These are phyloP conservation scores for Solanum neorickii DNA, from an alignment of 257 asterid genomes.

Conservation along the genomic window DNA sequence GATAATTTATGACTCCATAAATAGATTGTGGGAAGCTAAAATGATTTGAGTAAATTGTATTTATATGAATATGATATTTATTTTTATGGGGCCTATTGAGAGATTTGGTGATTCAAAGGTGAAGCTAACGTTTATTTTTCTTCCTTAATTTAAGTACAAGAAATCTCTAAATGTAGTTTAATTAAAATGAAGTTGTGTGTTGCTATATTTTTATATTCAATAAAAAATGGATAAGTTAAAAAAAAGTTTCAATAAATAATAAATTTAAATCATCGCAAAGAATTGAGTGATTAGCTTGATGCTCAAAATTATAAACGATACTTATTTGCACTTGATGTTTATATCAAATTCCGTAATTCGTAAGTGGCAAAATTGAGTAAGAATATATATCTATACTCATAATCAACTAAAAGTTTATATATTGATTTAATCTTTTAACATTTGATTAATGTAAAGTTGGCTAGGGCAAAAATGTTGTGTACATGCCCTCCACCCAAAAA, in stretches of 20 bases:
- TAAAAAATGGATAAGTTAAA: background rate
- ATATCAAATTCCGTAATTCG: no score
- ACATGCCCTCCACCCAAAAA: background rate
- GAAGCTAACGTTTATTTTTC: background rate
- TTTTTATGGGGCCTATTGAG: background rate
- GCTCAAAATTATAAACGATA: no score
- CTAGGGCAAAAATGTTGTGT: background rate
- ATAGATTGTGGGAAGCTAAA: background rate
- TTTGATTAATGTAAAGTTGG: background rate
- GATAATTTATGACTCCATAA: background rate
- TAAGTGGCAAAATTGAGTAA: background rate
- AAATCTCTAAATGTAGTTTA: background rate
- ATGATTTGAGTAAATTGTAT: background rate
- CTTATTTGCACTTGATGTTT: no score
- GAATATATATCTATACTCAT: background rate
- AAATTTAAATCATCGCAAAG: background rate
- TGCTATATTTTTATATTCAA: no score
- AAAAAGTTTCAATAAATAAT: no score
- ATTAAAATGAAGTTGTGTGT: background rate
- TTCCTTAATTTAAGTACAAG: background rate
- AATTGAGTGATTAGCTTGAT: background rate
- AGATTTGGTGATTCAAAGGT: background rate
- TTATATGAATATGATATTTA: background rate
- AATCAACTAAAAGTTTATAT: background rate
- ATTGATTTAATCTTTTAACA: background rate